Percentiles rank a stretch among this genome's conserved stretches.
Conservation (phyloP, 2,329 filamentous ascomycete species). For the Alternaria brassicae region DNA sequence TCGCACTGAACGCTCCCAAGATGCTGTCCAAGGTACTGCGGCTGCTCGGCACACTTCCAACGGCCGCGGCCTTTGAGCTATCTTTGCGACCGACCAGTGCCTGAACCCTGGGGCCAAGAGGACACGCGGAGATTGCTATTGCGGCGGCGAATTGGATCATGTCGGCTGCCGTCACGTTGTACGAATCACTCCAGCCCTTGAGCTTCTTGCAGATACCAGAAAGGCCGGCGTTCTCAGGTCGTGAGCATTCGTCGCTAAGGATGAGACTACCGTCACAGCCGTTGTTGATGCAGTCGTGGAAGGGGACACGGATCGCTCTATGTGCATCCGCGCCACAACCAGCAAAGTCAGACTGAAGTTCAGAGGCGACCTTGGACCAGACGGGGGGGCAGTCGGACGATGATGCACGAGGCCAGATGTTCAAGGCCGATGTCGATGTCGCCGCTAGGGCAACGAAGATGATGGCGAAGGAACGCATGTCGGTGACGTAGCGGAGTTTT, state of each 20-base stretch:
- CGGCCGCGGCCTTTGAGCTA: slow-evolving; percentile 20
- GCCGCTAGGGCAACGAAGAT: background rate
- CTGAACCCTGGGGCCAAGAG: slow-evolving; percentile 28
- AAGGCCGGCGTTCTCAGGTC: slow-evolving; percentile 54
- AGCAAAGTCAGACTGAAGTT: slow-evolving; percentile 24
- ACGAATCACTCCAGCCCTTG: slow-evolving; percentile 49
- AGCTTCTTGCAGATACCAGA: slow-evolving; percentile 51
- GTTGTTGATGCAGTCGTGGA: slow-evolving; percentile 41
- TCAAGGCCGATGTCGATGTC: background rate
- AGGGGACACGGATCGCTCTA: slow-evolving; percentile 31
- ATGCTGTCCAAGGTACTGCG: slow-evolving; percentile 27
- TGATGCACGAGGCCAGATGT: slow-evolving; percentile 16
- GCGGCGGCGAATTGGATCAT: slow-evolving; percentile 40
- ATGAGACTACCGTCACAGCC: slow-evolving; percentile 39
- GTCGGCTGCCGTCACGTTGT: slow-evolving; percentile 41
- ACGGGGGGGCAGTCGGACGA: slow-evolving; percentile 24
- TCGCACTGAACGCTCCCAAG: slow-evolving; percentile 31
- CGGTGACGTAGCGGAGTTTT: background rate
- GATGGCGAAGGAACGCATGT: slow-evolving; percentile 1
- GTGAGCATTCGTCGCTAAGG: slow-evolving; percentile 34
- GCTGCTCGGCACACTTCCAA: slow-evolving; percentile 22
- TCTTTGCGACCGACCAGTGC: slow-evolving; percentile 34
- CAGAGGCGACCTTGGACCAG: slow-evolving; percentile 25
- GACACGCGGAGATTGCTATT: slow-evolving; percentile 31
- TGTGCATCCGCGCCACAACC: slow-evolving; percentile 32